phyloP scores from a whole-genome alignment of 108 stramenopile species.

The Skeletonema grethae region DNA sequence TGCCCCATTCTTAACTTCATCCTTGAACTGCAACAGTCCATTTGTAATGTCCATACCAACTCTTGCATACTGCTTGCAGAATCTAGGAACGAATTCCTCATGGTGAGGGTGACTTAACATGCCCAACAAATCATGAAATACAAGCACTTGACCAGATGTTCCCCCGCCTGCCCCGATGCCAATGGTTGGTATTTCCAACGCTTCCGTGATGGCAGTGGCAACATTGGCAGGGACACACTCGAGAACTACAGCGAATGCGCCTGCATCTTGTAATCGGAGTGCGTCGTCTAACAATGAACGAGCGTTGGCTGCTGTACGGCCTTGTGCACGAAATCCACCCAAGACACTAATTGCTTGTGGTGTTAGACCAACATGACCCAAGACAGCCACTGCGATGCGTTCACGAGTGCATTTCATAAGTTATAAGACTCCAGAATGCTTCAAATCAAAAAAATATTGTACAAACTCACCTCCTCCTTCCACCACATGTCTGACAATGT shows the following conservation, averaged over 20 bases:
- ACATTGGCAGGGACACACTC: conserved; percentile 98
- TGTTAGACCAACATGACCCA: conserved; percentile 98
- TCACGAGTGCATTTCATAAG: neutral
- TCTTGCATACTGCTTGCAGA: conserved; percentile 95
- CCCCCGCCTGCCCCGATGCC: conserved; percentile 98
- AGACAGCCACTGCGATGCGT: conserved; percentile 80
- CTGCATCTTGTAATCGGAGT: conserved; percentile 92
- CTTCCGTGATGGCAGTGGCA: conserved; percentile 88
- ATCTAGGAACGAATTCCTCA: conserved; percentile 94
- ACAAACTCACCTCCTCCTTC: conserved; percentile 80
- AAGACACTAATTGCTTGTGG: conserved; percentile 96
- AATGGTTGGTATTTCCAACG: conserved; percentile 97
- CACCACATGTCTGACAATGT: conserved; percentile 82
- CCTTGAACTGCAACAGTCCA: conserved; percentile 87
- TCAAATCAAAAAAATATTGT: neutral
- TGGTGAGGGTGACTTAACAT: conserved; percentile 98
- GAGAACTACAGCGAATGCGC: conserved; percentile 93
- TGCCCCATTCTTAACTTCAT: conserved; percentile 88
- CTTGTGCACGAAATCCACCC: conserved; percentile 98
- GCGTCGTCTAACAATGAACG: conserved; percentile 91
- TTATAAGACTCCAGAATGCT: neutral
- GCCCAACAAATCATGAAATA: conserved; percentile 98
- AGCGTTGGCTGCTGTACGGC: conserved; percentile 91
- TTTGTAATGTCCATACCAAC: conserved; percentile 90
- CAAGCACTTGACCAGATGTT: conserved; percentile 93